Percentiles rank a stretch among this genome's conserved stretches.
phyloP scores from a whole-genome alignment of 805 yeast species.

The Pichia pseudocactophila region DNA sequence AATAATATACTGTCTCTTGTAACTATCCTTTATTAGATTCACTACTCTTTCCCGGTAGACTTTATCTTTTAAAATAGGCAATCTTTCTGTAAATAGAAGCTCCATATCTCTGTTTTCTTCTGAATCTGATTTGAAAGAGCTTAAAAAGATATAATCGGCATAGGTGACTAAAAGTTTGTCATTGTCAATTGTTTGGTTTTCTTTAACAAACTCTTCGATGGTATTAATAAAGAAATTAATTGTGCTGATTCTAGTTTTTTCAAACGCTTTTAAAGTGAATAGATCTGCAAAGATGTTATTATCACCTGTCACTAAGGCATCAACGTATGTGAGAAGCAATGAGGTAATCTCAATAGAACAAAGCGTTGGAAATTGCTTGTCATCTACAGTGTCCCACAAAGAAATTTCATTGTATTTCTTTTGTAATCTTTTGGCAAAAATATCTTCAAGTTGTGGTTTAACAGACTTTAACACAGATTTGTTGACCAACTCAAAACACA shows the following conservation, averaged over 20 bases:
- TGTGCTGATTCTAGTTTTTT: constrained; percentile 8
- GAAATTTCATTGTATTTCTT: constrained; percentile 14
- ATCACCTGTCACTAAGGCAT: constrained; percentile 12
- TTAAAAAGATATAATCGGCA: constrained; percentile 9
- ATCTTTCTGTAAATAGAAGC: neutral
- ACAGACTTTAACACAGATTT: constrained; percentile 11
- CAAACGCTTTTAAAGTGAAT: constrained; percentile 17
- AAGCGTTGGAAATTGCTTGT: constrained; percentile 14
- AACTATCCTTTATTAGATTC: constrained; percentile 7
- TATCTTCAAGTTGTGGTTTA: constrained; percentile 5
- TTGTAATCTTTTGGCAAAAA: constrained; percentile 12
- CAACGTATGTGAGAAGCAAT: constrained; percentile 15
- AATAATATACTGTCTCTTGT: constrained; percentile 11
- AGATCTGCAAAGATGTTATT: constrained; percentile 24
- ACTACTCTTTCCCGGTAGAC: constrained; percentile 2
- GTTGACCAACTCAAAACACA: neutral
- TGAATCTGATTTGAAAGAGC: constrained; percentile 1
- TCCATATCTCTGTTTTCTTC: neutral
- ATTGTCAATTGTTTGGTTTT: neutral
- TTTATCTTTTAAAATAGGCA: neutral
- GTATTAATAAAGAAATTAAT: constrained; percentile 12
- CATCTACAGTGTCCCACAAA: constrained; percentile 15
- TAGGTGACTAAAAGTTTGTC: constrained; percentile 9
- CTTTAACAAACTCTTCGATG: constrained; percentile 1
- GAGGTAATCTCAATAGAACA: constrained; percentile 20